Base-by-base conservation (phyloP, 768 basidiomycete species). In the Boletus insuetus region DNA sequence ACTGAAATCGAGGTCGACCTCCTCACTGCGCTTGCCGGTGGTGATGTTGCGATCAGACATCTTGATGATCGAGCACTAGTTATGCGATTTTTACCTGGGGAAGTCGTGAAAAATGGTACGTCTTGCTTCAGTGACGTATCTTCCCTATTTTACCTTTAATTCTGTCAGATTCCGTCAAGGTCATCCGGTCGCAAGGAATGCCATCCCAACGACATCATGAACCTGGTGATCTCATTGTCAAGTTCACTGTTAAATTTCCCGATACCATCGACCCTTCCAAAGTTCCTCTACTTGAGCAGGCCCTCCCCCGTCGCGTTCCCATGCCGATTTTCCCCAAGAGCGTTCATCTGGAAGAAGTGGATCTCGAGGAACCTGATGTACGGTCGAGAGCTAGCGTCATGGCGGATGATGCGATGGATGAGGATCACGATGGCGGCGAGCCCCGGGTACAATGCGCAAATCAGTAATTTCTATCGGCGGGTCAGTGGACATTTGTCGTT, bases 171-270 rank as follows among this genome's bases (percentile, higher is more conserved):
- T 87, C 89, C 42, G 67, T 94, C 66, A 98, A 97, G 75, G 87
- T 95, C 60, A 88, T 99, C 63, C 82, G 82, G 46, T 91, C 90
- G 6, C 95, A 98, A 75, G 97, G 97, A 58, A 99, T 99, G 97
- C 97, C 96, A 13, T 98, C 97, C 48, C 91, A 91, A 72, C 86
- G 97, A 57, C 96, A 98, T 74, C 97, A 98, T 75, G 94, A 99
- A 69, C 83, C 86, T 39, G 97, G 97, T 38, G 94, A 98, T 73
- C 82, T 99, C 56, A 94, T 84, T 69, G 81, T 99, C 73, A 89
- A 86, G 68, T 75, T 98, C 63, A 79, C 79, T 58, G 91, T 99
- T 67, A 83, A 79, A 55, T 99, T 98, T 84, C 97, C 97, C 37
- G 91, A 94, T 31, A 67, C 73, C 52, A 82, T 99, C 70, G 82